Conservation (phyloP, 345 rosid genomes). For the Sisymbrium altissimum region DNA sequence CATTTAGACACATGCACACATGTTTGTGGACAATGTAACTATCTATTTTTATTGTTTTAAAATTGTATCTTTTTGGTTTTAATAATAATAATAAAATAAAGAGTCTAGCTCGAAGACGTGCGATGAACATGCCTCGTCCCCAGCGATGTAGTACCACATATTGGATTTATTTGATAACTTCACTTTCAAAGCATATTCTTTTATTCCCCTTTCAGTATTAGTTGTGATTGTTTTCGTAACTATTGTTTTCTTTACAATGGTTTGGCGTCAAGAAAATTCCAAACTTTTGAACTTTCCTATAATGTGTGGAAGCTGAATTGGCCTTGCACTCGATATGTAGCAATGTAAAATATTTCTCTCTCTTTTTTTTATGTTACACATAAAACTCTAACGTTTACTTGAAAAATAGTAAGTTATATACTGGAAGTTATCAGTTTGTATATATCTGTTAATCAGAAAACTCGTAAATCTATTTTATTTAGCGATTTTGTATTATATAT, state of each 20-base stretch:
- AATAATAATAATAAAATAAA: not conserved
- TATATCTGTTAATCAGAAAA: not conserved
- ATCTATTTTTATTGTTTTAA: not conserved
- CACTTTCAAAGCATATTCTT: conserved; percentile 31
- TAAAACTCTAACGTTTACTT: not conserved
- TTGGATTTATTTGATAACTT: conserved; percentile 16
- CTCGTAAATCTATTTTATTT: not conserved
- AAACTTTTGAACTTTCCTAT: not conserved
- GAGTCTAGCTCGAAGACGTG: conserved; percentile 24
- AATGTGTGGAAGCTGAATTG: not conserved
- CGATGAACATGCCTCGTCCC: conserved; percentile 26
- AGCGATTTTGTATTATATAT: not conserved
- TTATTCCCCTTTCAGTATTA: conserved; percentile 8
- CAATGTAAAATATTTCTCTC: no score
- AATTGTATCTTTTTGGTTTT: not conserved
- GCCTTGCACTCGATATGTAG: not conserved
- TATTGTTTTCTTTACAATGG: not conserved
- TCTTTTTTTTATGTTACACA: no score
- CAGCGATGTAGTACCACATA: conserved; percentile 1
- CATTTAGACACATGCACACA: conserved; percentile 6
- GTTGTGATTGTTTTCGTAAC: not conserved
- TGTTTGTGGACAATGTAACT: conserved; percentile 10
- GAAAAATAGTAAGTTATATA: not conserved
- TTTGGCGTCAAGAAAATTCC: not conserved
- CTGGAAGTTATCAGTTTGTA: not conserved